Evolutionary conservation across 139 green algal genomes (phyloP).

Genomic region (Zygnema cylindricum): DNA sequence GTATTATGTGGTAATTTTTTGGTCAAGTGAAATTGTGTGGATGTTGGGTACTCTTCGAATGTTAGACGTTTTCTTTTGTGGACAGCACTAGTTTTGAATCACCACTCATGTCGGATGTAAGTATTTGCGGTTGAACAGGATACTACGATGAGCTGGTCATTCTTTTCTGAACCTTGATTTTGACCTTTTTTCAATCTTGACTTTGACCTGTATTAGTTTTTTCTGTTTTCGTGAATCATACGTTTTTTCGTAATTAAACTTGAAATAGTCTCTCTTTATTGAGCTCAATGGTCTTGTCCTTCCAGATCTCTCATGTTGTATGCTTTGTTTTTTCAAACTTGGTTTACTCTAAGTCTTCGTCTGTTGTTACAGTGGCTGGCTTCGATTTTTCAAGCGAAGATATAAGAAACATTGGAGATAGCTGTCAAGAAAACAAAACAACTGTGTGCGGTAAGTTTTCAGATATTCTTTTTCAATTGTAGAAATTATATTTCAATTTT

Average conservation of each 20-base stretch:
- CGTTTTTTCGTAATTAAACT: neutral
- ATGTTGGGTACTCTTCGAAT: too few relatives aligned
- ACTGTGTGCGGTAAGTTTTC: constrained; percentile 47
- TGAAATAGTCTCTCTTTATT: neutral
- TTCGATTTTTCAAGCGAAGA: constrained; percentile 62
- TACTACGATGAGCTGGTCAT: too few relatives aligned
- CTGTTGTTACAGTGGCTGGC: constrained; percentile 47
- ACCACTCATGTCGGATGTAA: too few relatives aligned
- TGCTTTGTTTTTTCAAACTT: neutral
- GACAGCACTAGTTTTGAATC: too few relatives aligned
- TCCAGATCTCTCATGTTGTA: neutral
- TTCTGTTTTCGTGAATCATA: neutral
- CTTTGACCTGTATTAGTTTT: constrained; percentile 11
- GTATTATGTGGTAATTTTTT: too few relatives aligned
- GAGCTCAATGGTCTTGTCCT: constrained; percentile 1
- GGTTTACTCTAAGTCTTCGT: neutral
- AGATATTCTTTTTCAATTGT: too few relatives aligned
- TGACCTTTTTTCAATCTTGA: too few relatives aligned
- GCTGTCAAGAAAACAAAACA: constrained; percentile 54
- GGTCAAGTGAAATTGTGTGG: too few relatives aligned
- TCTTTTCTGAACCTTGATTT: too few relatives aligned
- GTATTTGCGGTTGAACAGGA: too few relatives aligned
- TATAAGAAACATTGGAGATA: constrained; percentile 59
- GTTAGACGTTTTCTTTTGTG: too few relatives aligned
- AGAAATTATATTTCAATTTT: too few relatives aligned